These are phyloP conservation scores for Oligophagozyma castellii DNA, from an alignment of 1,139 yeast species.

Conservation along the genomic window DNA sequence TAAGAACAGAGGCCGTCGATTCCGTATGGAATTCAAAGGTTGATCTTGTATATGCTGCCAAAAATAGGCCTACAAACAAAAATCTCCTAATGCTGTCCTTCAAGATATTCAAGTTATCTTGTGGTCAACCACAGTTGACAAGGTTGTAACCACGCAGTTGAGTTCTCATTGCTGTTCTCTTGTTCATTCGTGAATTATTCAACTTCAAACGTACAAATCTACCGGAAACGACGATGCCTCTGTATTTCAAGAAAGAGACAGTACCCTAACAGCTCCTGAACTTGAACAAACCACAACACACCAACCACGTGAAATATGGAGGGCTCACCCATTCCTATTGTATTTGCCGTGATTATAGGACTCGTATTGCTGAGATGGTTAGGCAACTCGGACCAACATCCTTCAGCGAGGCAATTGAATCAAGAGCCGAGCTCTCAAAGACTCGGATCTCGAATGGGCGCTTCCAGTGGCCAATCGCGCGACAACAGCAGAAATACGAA, in stretches of 20 bases:
- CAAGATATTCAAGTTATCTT: neutral
- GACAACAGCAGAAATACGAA: neutral
- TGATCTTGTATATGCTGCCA: conserved; percentile 1
- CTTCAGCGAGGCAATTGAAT: conserved; percentile 1
- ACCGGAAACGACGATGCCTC: no score
- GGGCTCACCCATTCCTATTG: conserved; percentile 9
- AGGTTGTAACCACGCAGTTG: no score
- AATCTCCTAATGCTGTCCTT: neutral
- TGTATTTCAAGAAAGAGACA: no score
- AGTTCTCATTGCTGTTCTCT: no score
- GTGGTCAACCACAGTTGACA: no score
- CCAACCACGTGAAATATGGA: conserved; percentile 6
- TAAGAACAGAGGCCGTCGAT: conserved; percentile 19
- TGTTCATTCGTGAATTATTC: no score
- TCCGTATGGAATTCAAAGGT: conserved; percentile 23
- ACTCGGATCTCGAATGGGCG: neutral
- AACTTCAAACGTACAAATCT: no score
- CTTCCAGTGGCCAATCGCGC: neutral
- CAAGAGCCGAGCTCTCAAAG: neutral
- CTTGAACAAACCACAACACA: no score
- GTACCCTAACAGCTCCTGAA: no score
- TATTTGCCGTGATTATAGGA: conserved; percentile 7
- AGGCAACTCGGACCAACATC: conserved; percentile 10
- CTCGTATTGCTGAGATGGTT: conserved; percentile 14
- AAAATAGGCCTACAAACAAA: neutral